These are phyloP conservation scores for Penicillium odoratum DNA, from an alignment of 495 filamentous ascomycete genomes.

Conservation along the genomic window DNA sequence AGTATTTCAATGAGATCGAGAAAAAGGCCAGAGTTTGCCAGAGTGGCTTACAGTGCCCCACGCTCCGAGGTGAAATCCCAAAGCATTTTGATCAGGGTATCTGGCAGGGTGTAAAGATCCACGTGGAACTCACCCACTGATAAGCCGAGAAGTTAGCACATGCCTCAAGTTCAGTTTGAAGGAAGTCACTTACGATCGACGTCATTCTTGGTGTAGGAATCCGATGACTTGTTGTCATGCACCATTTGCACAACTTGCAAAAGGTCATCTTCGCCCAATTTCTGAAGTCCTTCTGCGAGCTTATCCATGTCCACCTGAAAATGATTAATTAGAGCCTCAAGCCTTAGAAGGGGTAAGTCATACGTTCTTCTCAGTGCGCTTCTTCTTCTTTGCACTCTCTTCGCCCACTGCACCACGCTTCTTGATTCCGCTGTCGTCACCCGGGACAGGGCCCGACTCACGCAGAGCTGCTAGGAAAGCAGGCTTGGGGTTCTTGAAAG, in stretches of 20 bases:
- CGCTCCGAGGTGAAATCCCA: constrained; percentile 76
- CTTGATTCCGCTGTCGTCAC: constrained; percentile 65
- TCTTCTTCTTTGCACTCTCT: constrained; percentile 75
- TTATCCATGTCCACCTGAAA: constrained; percentile 85
- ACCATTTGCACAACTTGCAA: constrained; percentile 96
- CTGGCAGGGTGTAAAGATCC: constrained; percentile 93
- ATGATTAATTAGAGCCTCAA: constrained; percentile 12
- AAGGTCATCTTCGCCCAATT: constrained; percentile 83
- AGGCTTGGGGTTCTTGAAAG: constrained; percentile 90
- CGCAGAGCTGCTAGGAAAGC: constrained; percentile 70
- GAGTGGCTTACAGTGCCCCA: constrained; percentile 33
- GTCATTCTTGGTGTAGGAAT: constrained; percentile 96
- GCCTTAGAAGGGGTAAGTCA: constrained; percentile 11
- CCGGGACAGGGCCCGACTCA: constrained; percentile 80
- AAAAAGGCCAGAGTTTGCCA: not conserved
- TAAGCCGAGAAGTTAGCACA: constrained; percentile 3
- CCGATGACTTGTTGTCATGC: constrained; percentile 88
- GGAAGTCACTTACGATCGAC: constrained; percentile 70
- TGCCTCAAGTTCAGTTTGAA: not conserved
- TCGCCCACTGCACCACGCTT: constrained; percentile 53
- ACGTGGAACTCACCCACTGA: constrained; percentile 97
- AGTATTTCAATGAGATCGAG: not conserved
- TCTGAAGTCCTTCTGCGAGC: constrained; percentile 88
- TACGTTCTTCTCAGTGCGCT: constrained; percentile 65
- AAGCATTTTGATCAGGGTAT: constrained; percentile 76